A percentile compares a stretch with the other conserved stretches of the same genome.
Evolutionary conservation across 2,329 filamentous ascomycete genomes (phyloP).

Genomic region (Byssochlamys sp.): DNA sequence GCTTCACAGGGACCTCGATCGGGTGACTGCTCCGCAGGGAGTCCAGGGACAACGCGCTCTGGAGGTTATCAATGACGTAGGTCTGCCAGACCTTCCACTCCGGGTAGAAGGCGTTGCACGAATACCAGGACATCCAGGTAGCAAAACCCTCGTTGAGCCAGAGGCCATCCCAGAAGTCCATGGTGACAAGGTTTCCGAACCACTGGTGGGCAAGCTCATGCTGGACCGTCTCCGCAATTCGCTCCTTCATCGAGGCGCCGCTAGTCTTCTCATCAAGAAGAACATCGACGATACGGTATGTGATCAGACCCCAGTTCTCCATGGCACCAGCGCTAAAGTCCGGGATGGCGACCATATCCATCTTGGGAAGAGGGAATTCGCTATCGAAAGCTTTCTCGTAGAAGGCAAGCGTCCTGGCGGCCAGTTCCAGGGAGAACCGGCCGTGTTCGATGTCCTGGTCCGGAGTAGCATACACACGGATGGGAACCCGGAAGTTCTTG

Average conservation of each 20-base stretch:
- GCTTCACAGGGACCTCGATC: conserved; percentile 91
- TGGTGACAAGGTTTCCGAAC: conserved; percentile 95
- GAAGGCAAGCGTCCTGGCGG: conserved; percentile 79
- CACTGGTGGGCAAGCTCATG: conserved; percentile 96
- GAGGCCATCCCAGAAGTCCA: conserved; percentile 97
- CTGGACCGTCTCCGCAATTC: conserved; percentile 89
- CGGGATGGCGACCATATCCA: conserved; percentile 93
- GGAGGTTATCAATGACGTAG: conserved; percentile 86
- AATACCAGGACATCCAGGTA: conserved; percentile 89
- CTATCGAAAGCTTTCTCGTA: conserved; percentile 92
- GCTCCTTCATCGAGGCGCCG: conserved; percentile 79
- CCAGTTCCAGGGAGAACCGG: conserved; percentile 79
- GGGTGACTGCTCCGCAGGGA: conserved; percentile 90
- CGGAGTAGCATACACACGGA: conserved; percentile 86
- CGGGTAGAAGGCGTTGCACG: conserved; percentile 87
- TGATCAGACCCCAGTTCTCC: conserved; percentile 97
- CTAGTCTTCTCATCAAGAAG: conserved; percentile 86
- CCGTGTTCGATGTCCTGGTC: conserved; percentile 86
- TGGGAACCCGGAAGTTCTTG: conserved; percentile 78
- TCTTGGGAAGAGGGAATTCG: conserved; percentile 79
- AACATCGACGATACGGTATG: conserved; percentile 84
- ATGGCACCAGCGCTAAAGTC: conserved; percentile 93
- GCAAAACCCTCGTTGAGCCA: conserved; percentile 94
- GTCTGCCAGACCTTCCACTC: conserved; percentile 98
- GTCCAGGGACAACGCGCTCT: conserved; percentile 77